Base-by-base conservation (phyloP, 345 rosid genomes). In the Syzygium aqueum region DNA sequence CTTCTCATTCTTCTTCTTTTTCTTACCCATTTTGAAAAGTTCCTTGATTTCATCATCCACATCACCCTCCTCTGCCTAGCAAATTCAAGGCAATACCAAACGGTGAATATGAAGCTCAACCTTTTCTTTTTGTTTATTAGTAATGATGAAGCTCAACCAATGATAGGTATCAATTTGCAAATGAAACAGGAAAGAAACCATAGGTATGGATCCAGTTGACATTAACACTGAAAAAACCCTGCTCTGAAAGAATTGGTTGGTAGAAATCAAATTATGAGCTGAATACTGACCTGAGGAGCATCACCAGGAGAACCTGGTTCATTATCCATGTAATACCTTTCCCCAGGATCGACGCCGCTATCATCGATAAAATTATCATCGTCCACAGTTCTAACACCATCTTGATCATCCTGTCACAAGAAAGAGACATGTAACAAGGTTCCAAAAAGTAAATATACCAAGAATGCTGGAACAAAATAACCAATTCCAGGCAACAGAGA, bases 341-440 rank as follows among this genome's bases (percentile, higher is more conserved):
- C 95, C 28, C 93, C 92, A 85, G 99, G 99, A 87, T 96, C 98
- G 54, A 97, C 87, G 88, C 99, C 99, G 88, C 83, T 94, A 90
- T 96, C 99, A 84, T 96, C 99, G 53, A 97, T 97, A 88, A 97
- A 97, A 89, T 96, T 93, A 90, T 96, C 99, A 86, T 97, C 99
- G 87, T 96, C 99, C 87, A 96, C 28, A 30, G 96, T 97, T 94
- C 95, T 93, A 88, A 88, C 91, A 89, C 96, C 99, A 67, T 95
- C 99, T 88, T 90, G 95, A 92, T 97, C 99, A 90, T 96, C 96
- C 99, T 97, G 88, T 86, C 53, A 61, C 87, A 87, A 51, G 67
- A 83, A 80, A 63, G 25, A 86, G 43, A 67, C 23, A 88, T 51
- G 46, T 52, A 53, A 73, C 49, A 21, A 53, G 77, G 43, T 13